Base-by-base conservation (phyloP, 306 rosid genomes). In the Mimosa bimucronata region DNA sequence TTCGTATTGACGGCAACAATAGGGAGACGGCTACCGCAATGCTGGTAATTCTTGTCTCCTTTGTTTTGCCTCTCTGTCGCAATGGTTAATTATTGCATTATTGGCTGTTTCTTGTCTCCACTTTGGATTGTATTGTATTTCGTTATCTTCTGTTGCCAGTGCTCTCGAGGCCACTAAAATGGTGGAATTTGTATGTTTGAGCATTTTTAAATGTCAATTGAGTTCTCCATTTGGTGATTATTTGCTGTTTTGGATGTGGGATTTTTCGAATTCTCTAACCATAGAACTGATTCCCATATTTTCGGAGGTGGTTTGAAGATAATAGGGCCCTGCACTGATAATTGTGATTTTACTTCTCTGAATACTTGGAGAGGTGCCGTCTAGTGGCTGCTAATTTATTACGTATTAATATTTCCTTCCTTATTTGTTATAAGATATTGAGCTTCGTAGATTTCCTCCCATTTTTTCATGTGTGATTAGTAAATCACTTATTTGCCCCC, bases 11-110 rank as follows among this genome's bases (percentile, higher is more conserved):
- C 14, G 98, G 97, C 61, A 81, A 55, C 82, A 77, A 83, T 34
- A 85, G 92, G 71, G 99, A 90, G 64, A 79, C 93, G 5, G 99
- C 98, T 57, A 57, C 91, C 0, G 91, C 97, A 84, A 95, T 95
- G 98, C 95, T 88, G 42, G 99, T 95, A 91, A 34, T 68, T 72
- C 50, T 29, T 29, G 16, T 21, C 29, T 19, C 66, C 6, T 30
- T 46, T 14, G 8, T 23, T 11, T 31, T 64, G 19, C 12, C 48
- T 6, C 48, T 6, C 38, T 21, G 9, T 58, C 12, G 2, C 5
- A n/a, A 9, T 42, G 71, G 34, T 26, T 48, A 18, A 68, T 4
- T 25, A 10, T 60, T 53, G 18, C 12, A 37, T 68, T 10, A 53
- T 40, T 26, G 6, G 16, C 26, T 31, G 18, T 50, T 80, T 40